Percentiles rank a stretch among this genome's conserved stretches.
Conservation (phyloP, 106 monocot genomes). For the Gastrodia elata region DNA sequence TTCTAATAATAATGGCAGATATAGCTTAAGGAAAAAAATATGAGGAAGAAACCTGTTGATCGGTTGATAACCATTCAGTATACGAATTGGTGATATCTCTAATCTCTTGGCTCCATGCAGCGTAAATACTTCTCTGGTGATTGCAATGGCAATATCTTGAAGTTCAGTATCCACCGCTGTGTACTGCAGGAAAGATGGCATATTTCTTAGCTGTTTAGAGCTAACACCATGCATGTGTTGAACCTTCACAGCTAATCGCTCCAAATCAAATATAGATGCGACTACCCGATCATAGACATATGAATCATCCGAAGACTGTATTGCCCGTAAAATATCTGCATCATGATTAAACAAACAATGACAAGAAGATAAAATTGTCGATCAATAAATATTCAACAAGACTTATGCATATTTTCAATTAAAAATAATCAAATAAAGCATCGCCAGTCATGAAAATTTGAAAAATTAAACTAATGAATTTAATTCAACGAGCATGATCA, state of each 20-base stretch:
- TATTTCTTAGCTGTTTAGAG: slow-evolving; percentile 27
- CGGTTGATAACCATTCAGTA: slow-evolving; percentile 36
- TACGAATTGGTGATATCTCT: slow-evolving; percentile 61
- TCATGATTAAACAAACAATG: slow-evolving; percentile 1
- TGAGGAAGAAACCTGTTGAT: slow-evolving; percentile 47
- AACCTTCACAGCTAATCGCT: slow-evolving; percentile 46
- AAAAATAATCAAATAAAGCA: neutral
- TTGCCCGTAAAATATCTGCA: slow-evolving; percentile 81
- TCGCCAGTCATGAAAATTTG: neutral
- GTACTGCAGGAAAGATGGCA: slow-evolving; percentile 33
- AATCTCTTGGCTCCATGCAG: slow-evolving; percentile 79
- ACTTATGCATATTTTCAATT: neutral
- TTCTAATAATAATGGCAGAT: neutral
- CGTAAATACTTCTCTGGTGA: slow-evolving; percentile 62
- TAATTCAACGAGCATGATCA: too few species aligned
- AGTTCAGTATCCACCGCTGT: slow-evolving; percentile 42
- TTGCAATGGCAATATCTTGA: slow-evolving; percentile 50
- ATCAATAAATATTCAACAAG: neutral
- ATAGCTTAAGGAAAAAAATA: neutral
- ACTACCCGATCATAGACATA: slow-evolving; percentile 86
- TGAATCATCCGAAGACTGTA: slow-evolving; percentile 80
- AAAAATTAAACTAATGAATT: too few species aligned
- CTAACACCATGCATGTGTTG: slow-evolving; percentile 27
- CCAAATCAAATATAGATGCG: slow-evolving; percentile 83
- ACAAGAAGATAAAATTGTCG: neutral